A percentile compares a stretch with the other conserved stretches of the same genome.
Conservation (phyloP, 495 filamentous ascomycete species). For the Neurospora sp. region DNA sequence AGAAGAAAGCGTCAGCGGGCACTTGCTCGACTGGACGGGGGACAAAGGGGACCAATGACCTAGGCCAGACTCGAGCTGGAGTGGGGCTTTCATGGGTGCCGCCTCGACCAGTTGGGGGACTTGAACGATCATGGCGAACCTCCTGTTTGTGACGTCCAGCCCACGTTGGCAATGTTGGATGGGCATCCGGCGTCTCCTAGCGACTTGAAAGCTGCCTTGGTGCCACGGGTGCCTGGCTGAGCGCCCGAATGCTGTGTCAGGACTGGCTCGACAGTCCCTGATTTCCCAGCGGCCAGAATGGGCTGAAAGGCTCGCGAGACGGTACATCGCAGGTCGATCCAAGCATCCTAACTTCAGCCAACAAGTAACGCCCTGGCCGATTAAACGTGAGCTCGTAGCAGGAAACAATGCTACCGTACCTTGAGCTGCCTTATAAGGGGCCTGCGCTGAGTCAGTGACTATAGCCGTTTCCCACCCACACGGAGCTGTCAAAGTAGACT, state of each 20-base stretch:
- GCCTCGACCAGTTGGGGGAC: not conserved
- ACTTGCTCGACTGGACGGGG: not conserved
- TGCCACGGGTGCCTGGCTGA: not conserved
- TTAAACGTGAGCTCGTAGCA: not conserved
- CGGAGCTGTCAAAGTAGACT: not conserved
- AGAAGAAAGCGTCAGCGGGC: not conserved
- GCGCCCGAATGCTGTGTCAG: not conserved
- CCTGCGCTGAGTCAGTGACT: not conserved
- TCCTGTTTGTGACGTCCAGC: not conserved
- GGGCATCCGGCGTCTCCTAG: not conserved
- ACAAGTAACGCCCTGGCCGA: not conserved
- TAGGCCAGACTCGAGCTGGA: not conserved
- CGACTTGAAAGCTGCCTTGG: not conserved
- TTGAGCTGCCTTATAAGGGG: not conserved
- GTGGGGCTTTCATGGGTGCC: not conserved
- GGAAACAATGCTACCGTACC: not conserved
- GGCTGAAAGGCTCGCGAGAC: not conserved
- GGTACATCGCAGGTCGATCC: not conserved
- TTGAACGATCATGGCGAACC: not conserved
- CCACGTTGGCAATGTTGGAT: not conserved
- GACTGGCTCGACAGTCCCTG: not conserved
- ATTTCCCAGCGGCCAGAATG: constrained; percentile 1
- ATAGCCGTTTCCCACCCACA: not conserved
- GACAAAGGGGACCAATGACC: not conserved
- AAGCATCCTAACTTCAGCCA: not conserved